phyloP scores from a whole-genome alignment of 148 eudicot species.

The Vaccinium corymbosum region DNA sequence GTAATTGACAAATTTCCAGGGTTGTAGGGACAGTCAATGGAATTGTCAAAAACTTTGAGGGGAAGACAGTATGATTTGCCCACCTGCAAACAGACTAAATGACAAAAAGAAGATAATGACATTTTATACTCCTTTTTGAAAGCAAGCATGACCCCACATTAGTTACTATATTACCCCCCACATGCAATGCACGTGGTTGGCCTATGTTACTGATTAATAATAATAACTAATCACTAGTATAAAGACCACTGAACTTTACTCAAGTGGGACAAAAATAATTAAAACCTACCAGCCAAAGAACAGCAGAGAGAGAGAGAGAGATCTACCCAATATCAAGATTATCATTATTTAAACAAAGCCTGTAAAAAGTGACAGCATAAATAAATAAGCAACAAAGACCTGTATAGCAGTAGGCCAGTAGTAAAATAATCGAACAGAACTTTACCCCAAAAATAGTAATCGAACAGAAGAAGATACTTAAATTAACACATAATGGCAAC shows the following conservation, averaged over 20 bases:
- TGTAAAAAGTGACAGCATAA: background rate
- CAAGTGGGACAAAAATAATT: background rate
- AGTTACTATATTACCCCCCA: background rate
- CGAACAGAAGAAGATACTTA: background rate
- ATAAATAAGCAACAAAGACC: background rate
- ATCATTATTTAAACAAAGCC: background rate
- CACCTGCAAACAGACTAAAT: background rate
- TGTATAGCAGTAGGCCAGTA: background rate
- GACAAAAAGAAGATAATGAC: background rate
- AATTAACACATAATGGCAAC: background rate
- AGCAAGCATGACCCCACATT: background rate
- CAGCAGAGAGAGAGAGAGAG: background rate
- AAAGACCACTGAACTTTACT: constrained; percentile 7
- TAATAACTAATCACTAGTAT: background rate
- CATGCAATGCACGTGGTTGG: background rate
- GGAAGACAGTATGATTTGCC: background rate
- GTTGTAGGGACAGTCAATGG: background rate
- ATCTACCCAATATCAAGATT: background rate
- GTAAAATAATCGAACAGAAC: too few species aligned
- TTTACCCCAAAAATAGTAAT: background rate
- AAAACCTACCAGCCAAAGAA: background rate
- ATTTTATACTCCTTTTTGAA: background rate
- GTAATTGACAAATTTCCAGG: background rate
- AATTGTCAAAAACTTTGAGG: background rate
- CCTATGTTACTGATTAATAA: background rate